These are phyloP conservation scores for Kazachstania sp. DNA, from an alignment of 1,139 yeast genomes.

Conservation along the genomic window DNA sequence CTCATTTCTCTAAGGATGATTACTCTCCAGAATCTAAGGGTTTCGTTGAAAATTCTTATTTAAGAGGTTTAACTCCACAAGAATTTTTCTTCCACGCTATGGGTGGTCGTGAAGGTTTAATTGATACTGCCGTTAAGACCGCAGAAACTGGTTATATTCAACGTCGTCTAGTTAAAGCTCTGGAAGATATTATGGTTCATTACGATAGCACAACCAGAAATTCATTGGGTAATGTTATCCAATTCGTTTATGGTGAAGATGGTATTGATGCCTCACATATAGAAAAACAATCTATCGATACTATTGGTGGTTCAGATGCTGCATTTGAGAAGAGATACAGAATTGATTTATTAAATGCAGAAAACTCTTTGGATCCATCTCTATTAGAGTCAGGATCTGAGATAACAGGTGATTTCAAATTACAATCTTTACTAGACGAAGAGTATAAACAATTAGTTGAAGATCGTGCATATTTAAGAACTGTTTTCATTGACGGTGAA, in stretches of 20 bases:
- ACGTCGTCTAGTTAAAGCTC: slow-evolving; percentile 95
- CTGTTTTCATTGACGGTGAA: slow-evolving; percentile 88
- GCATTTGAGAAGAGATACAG: slow-evolving; percentile 78
- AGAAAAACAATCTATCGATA: slow-evolving; percentile 93
- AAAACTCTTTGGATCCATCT: slow-evolving; percentile 56
- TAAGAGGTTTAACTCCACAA: slow-evolving; percentile 97
- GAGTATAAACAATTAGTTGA: slow-evolving; percentile 69
- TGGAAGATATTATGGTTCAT: slow-evolving; percentile 98
- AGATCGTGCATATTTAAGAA: slow-evolving; percentile 77
- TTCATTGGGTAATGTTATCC: slow-evolving; percentile 92
- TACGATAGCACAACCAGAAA: slow-evolving; percentile 98
- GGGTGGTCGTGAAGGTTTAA: slow-evolving; percentile 99
- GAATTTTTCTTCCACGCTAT: slow-evolving; percentile 99
- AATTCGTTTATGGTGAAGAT: slow-evolving; percentile 97
- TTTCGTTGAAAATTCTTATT: slow-evolving; percentile 92
- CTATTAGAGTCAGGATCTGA: slow-evolving; percentile 84
- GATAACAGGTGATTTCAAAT: slow-evolving; percentile 78
- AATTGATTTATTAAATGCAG: slow-evolving; percentile 74
- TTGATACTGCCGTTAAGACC: slow-evolving; percentile 97
- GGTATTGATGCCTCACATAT: slow-evolving; percentile 98
- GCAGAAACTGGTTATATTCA: slow-evolving; percentile 99
- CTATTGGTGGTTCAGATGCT: slow-evolving; percentile 86
- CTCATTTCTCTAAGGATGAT: slow-evolving; percentile 97
- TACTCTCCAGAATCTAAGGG: slow-evolving; percentile 98
- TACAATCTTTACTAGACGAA: slow-evolving; percentile 72